Evolutionary conservation across 768 basidiomycete genomes (phyloP).

Genomic region (Obba rivulosa): DNA sequence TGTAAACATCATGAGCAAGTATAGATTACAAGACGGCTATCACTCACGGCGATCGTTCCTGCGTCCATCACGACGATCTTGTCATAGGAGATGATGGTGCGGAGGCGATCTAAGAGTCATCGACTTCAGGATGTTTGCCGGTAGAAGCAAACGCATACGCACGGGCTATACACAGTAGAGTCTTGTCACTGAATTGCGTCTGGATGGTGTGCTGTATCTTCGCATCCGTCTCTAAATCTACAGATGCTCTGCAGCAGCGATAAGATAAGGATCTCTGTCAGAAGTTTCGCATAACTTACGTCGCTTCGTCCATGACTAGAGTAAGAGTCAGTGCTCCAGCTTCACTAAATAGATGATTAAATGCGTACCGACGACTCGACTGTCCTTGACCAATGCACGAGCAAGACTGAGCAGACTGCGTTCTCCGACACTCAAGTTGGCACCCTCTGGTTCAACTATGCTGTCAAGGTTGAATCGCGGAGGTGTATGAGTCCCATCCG

Average conservation of each 20-base stretch:
- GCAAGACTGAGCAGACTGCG: slow-evolving; percentile 48
- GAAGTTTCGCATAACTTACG: slow-evolving; percentile 16
- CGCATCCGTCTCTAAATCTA: slow-evolving; percentile 44
- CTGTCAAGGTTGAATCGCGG: slow-evolving; percentile 46
- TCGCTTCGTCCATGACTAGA: slow-evolving; percentile 45
- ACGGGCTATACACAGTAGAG: slow-evolving; percentile 45
- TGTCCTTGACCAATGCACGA: slow-evolving; percentile 46
- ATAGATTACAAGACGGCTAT: neutral
- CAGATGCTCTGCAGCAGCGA: slow-evolving; percentile 26
- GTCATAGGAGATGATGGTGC: slow-evolving; percentile 57
- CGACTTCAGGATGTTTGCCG: neutral
- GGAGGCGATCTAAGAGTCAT: slow-evolving; percentile 34
- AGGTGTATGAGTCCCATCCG: slow-evolving; percentile 13
- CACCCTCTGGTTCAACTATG: slow-evolving; percentile 47
- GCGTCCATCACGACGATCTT: slow-evolving; percentile 64
- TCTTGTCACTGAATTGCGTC: slow-evolving; percentile 42
- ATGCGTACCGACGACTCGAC: slow-evolving; percentile 33
- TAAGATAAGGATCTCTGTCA: neutral
- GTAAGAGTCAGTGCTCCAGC: neutral
- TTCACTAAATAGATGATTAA: neutral
- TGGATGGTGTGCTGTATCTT: slow-evolving; percentile 45
- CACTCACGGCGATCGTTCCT: slow-evolving; percentile 48
- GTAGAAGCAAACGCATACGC: neutral
- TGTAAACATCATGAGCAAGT: slow-evolving; percentile 3
- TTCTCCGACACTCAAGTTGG: slow-evolving; percentile 43